Evolutionary conservation across 1,139 yeast genomes (phyloP), one percentile per base, ranked within the genome.

Genomic region (Hansenula lynferdii): DNA sequence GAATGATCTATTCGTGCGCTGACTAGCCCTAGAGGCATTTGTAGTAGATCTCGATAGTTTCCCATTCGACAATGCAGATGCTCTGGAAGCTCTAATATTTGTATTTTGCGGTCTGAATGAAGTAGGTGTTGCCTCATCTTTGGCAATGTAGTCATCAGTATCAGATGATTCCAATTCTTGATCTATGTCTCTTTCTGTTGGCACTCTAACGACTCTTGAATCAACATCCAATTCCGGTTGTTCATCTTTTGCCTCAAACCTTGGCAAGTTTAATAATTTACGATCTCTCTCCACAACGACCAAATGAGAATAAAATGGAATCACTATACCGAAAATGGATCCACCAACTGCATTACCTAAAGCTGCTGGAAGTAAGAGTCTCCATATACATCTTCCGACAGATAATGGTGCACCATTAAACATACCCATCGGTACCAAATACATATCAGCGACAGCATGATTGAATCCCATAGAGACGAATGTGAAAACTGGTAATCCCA

Each of bases 401-500:
- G 80, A 64, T 11, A 78, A 64, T 5, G 76, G 70, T 0, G 86
- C 81, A 22, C 79, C 75, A 55, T 81, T 80, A 36, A 85, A 68
- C 51, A 83, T 62, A 0, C 86, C 95, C 49, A 78, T 72, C 9
- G 79, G 74, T 10, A 81, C 55, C 42, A 82, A 50, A 48, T 68
- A 77, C 90, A 85, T 83, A 57, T 85, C 95, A 1, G 95, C 95
- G 8, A 85, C 87, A 3, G 77, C 77, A 55, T 85, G 95, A 6
- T 86, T 77, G 58, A 78, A 85, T 0, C 94, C 94, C 65, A 80
- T 66, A 2, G 79, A 51, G 8, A 83, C 94, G 57, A 85, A 82
- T 0, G 89, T 76, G 59, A 83, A 81, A 12, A 85, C 68, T 0
- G 95, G 94, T 19, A 84, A 55, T 8, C 67, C 50, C 64, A 85